Evolutionary conservation across 441 rosid genomes (phyloP).

Genomic region (Jatropha multifida): DNA sequence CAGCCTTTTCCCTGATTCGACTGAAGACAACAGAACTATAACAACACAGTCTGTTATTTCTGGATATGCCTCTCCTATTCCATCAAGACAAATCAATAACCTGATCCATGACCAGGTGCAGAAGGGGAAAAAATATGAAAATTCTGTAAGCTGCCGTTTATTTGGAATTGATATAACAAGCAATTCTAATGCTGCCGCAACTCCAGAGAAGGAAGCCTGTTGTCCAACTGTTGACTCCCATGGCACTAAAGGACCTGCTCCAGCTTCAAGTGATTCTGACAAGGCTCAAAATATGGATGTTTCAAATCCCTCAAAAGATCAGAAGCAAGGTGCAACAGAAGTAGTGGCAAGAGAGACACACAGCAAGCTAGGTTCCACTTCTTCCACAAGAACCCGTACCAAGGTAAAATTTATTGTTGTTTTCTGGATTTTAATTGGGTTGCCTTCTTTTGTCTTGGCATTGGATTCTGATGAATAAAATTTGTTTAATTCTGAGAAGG

Average conservation of each 20-base stretch:
- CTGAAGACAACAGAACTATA: slow-evolving; percentile 29
- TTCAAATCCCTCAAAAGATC: slow-evolving; percentile 31
- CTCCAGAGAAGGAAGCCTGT: slow-evolving; percentile 37
- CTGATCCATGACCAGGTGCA: slow-evolving; percentile 33
- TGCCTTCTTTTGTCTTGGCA: background rate
- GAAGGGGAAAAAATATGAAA: slow-evolving; percentile 39
- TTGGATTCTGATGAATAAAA: background rate
- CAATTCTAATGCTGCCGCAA: slow-evolving; percentile 27
- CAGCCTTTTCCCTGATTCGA: slow-evolving; percentile 43
- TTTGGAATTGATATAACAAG: slow-evolving; percentile 73
- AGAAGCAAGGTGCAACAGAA: slow-evolving; percentile 38
- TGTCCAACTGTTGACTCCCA: slow-evolving; percentile 23
- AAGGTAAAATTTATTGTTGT: slow-evolving; percentile 45
- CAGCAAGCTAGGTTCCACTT: slow-evolving; percentile 33
- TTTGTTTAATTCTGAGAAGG: slow-evolving; percentile 42
- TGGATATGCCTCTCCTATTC: slow-evolving; percentile 27
- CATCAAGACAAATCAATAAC: slow-evolving; percentile 33
- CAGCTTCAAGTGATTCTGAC: slow-evolving; percentile 32
- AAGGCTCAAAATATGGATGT: slow-evolving; percentile 38
- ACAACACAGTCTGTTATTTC: slow-evolving; percentile 30
- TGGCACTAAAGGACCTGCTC: slow-evolving; percentile 25
- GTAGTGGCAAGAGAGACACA: slow-evolving; percentile 35
- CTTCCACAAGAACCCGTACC: slow-evolving; percentile 66
- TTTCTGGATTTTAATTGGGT: background rate
- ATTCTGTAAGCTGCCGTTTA: slow-evolving; percentile 56